Evolutionary conservation across 768 basidiomycete species (phyloP).

Genomic region (Boletus huronensis): DNA sequence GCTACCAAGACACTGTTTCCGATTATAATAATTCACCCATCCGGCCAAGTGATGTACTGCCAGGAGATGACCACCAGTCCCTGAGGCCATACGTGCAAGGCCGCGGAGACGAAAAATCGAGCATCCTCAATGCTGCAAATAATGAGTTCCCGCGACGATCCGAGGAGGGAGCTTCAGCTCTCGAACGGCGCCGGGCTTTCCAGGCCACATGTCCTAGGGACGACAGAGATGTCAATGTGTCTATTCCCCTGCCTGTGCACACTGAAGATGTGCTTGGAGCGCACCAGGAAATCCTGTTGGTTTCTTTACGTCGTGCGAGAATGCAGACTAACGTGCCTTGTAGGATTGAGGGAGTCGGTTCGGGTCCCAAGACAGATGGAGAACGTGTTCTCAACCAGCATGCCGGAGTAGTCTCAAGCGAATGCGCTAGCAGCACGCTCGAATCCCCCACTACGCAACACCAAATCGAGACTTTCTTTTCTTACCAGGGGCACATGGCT

Average conservation of each 20-base stretch:
- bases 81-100: background rate
- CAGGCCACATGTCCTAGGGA: background rate
- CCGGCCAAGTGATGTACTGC: background rate
- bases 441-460: background rate
- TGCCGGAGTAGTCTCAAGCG: background rate
- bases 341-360: background rate
- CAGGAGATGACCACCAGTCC: background rate
- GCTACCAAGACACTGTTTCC: conserved; percentile 8
- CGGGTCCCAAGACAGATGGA: background rate
- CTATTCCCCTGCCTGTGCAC: background rate
- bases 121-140: background rate
- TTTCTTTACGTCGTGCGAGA: background rate
- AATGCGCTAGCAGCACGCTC: background rate
- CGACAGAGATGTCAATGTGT: background rate
- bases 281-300: background rate
- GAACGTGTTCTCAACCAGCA: background rate
- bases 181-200: background rate
- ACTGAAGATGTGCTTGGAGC: background rate
- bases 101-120: background rate
- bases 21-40: background rate
- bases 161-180: background rate
- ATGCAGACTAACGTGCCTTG: background rate
- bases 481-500: background rate
- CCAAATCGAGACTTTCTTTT: background rate
- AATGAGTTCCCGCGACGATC: background rate